Percentiles rank a stretch among this genome's conserved stretches.
Evolutionary conservation across 2,329 filamentous ascomycete genomes (phyloP).

Genomic region (Cytospora piceicola): DNA sequence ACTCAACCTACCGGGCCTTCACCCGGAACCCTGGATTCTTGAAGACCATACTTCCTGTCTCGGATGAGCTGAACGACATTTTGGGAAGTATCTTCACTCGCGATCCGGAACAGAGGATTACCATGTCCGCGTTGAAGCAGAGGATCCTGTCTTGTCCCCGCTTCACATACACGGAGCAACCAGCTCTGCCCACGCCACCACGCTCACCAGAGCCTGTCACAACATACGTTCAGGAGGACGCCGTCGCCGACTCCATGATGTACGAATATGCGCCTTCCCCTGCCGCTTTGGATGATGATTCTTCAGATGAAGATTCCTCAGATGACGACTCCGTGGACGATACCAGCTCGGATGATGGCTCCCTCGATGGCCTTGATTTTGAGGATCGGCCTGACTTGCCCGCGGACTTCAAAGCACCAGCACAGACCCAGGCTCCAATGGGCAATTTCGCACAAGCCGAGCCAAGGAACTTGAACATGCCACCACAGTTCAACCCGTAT

Average conservation of each 20-base stretch:
- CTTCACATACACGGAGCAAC: conserved; percentile 67
- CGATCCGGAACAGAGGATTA: conserved; percentile 81
- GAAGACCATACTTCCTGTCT: conserved; percentile 88
- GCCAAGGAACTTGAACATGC: conserved; percentile 44
- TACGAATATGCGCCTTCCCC: conserved; percentile 53
- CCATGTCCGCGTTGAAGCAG: conserved; percentile 75
- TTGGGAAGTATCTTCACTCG: conserved; percentile 85
- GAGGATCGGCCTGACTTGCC: conserved; percentile 41
- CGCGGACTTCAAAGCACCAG: conserved; percentile 1
- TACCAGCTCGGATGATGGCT: conserved; percentile 58
- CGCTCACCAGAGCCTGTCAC: conserved; percentile 41
- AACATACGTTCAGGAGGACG: conserved; percentile 54
- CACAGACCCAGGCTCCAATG: conserved; percentile 4
- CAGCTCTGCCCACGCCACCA: conserved; percentile 46
- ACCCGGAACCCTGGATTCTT: conserved; percentile 84
- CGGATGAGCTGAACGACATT: conserved; percentile 86
- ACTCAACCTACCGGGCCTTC: conserved; percentile 93
- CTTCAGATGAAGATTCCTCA: conserved; percentile 35
- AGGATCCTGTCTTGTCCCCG: conserved; percentile 75
- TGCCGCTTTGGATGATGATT: conserved; percentile 45
- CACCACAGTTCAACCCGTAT: conserved; percentile 54
- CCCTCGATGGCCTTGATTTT: conserved; percentile 55
- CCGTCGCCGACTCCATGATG: conserved; percentile 48
- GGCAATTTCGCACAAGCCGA: conserved; percentile 53
- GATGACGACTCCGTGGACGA: conserved; percentile 45